Evolutionary conservation across 2,329 filamentous ascomycete species (phyloP), one percentile per base, ranked within the genome.

Genomic region (Macroventuria anomochaeta): DNA sequence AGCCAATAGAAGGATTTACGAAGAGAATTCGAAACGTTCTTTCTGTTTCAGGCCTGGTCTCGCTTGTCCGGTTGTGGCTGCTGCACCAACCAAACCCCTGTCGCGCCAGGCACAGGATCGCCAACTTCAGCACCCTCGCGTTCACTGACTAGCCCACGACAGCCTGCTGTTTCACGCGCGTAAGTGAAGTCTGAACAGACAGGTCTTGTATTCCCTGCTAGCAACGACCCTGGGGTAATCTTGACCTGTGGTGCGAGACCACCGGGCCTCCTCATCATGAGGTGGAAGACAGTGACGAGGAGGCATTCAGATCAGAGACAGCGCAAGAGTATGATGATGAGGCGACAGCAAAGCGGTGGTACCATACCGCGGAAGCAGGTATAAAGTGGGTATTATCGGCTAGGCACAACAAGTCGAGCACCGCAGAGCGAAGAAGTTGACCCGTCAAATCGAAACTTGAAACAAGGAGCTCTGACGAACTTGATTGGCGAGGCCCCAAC

Each of bases 161-260:
- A 52, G 54, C 60, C 56, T 63, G 61, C 48, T 69, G 70, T 73
- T 73, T 73, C 70, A 71, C 61, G 51, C 70, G 61, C 61, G 47
- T 47, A 63, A 49, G 25, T 51, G 53, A 44, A 42, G 43, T 56
- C 61, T 57, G 43, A 53, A 53, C 58, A 63, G 52, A 65, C 59
- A 60, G 55, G 57, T 61, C 28, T 56, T 52, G 57, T 46, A 39
- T 46, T 58, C 67, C 70, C 58, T 68, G 68, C 58, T 62, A 56
- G 53, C 46, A 46, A 38, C 53, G 32, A 46, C 42, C 65, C 63
- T 39, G 59, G 53, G 47, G 56, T 57, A 64, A 64, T 67, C 44
- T 64, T 58, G 48, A 37, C 33, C 32, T n/a, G 52, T 61, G 55
- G 59, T 64, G 60, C 59, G 47, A 59, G 52, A 64, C 59, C 57